phyloP scores from a whole-genome alignment of 23 red algal species.

The Cyanidiococcus yangmingshanensis region DNA sequence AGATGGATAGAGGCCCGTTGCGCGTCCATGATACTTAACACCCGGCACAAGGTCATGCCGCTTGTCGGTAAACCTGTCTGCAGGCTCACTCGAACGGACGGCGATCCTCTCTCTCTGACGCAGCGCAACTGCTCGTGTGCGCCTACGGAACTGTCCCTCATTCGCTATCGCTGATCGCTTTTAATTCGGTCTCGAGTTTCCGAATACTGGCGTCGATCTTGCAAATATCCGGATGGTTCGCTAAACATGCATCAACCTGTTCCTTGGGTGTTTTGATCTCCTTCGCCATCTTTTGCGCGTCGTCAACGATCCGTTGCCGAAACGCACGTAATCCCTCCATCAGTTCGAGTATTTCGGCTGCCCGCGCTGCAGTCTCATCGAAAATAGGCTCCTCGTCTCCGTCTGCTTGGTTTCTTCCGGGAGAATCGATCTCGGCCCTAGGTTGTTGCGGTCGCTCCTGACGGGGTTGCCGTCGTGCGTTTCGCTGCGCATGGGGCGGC shows the following conservation, averaged over 20 bases:
- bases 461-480: too few species aligned
- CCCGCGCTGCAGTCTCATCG: conserved; percentile 26
- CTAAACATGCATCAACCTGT: conserved; percentile 1
- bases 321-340: conserved; percentile 22
- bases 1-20: too few species aligned
- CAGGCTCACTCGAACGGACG: too few species aligned
- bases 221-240: conserved; percentile 24
- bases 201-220: conserved; percentile 24
- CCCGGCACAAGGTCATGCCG: too few species aligned
- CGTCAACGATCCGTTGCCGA: conserved; percentile 17
- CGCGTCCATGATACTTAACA: too few species aligned
- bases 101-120: too few species aligned
- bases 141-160: neutral
- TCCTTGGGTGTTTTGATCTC: conserved; percentile 10
- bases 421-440: too few species aligned
- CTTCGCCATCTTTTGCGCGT: conserved; percentile 18
- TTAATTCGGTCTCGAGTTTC: conserved; percentile 17
- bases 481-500: too few species aligned
- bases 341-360: conserved; percentile 22
- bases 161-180: neutral
- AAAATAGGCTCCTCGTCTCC: conserved; percentile 5
- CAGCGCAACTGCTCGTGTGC: too few species aligned
- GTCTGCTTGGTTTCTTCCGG: too few species aligned
- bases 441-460: too few species aligned
- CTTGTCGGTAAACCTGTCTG: too few species aligned